Percentiles rank a stretch among this genome's conserved stretches.
These are phyloP conservation scores for Penicillium cataractarum DNA, from an alignment of 495 filamentous ascomycete genomes.

Conservation along the genomic window DNA sequence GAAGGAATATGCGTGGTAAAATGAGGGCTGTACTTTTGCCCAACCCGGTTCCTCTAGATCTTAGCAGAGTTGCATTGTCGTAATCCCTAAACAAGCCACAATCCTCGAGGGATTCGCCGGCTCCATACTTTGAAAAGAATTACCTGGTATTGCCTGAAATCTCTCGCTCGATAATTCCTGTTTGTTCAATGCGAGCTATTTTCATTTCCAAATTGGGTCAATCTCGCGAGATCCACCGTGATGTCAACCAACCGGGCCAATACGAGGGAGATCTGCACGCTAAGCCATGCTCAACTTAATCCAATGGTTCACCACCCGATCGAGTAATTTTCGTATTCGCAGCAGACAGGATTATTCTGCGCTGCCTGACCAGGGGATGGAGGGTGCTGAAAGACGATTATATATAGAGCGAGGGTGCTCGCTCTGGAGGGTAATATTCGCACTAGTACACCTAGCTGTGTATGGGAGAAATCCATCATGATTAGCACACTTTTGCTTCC, in stretches of 20 bases:
- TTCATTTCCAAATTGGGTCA: conserved; percentile 15
- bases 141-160: neutral
- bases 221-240: conserved; percentile 13
- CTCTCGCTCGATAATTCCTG: neutral
- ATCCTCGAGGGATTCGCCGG: neutral
- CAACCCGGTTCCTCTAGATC: neutral
- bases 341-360: neutral
- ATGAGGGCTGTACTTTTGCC: neutral
- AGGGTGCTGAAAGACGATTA: neutral
- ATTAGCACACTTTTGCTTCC: conserved; percentile 3
- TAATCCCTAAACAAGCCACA: conserved; percentile 5
- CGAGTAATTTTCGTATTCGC: conserved; percentile 17
- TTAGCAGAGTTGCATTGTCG: neutral
- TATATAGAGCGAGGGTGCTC: neutral
- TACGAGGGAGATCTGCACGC: conserved; percentile 13
- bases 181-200: neutral
- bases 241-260: conserved; percentile 13
- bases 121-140: neutral
- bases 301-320: neutral
- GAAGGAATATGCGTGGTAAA: neutral
- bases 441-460: too few species aligned
- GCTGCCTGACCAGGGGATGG: neutral
- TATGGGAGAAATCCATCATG: conserved; percentile 1
- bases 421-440: too few species aligned
- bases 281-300: conserved; percentile 5